Evolutionary conservation across 1,284 basidiomycete species (phyloP).

Genomic region (Ustilago shanxiensis): DNA sequence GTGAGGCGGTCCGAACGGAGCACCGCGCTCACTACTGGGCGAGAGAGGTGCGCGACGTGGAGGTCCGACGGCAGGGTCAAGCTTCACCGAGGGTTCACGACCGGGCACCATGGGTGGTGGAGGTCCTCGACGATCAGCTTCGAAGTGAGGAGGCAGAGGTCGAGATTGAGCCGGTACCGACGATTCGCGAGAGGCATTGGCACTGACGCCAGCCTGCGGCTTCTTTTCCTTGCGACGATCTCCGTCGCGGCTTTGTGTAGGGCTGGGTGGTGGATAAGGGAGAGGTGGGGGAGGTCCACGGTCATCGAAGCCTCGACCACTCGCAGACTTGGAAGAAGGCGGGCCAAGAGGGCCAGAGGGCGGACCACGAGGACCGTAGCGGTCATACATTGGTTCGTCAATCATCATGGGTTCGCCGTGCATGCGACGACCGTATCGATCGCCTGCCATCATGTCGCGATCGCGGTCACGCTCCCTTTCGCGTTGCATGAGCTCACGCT

Average conservation of each 20-base stretch:
- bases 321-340: slow-evolving; percentile 31
- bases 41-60: slow-evolving; percentile 36
- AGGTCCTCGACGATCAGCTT: slow-evolving; percentile 36
- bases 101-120: slow-evolving; percentile 35
- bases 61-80: slow-evolving; percentile 21
- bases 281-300: slow-evolving; percentile 45
- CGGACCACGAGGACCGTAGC: slow-evolving; percentile 42
- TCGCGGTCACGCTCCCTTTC: slow-evolving; percentile 40
- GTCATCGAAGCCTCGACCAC: slow-evolving; percentile 34
- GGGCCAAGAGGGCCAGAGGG: slow-evolving; percentile 40
- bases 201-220: slow-evolving; percentile 9
- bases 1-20: slow-evolving; percentile 18
- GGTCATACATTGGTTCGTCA: slow-evolving; percentile 48
- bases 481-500: slow-evolving; percentile 41
- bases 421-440: slow-evolving; percentile 48
- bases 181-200: slow-evolving; percentile 24
- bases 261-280: slow-evolving; percentile 47
- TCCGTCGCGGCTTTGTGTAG: slow-evolving; percentile 39
- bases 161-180: slow-evolving; percentile 32
- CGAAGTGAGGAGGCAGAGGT: slow-evolving; percentile 31
- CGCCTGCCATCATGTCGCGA: slow-evolving; percentile 45
- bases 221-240: slow-evolving; percentile 51
- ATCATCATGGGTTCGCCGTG: slow-evolving; percentile 44
- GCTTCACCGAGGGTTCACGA: slow-evolving; percentile 23
- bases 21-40: slow-evolving; percentile 32